These are phyloP conservation scores for Cicer judaicum DNA, from an alignment of 306 rosid species.

Conservation along the genomic window DNA sequence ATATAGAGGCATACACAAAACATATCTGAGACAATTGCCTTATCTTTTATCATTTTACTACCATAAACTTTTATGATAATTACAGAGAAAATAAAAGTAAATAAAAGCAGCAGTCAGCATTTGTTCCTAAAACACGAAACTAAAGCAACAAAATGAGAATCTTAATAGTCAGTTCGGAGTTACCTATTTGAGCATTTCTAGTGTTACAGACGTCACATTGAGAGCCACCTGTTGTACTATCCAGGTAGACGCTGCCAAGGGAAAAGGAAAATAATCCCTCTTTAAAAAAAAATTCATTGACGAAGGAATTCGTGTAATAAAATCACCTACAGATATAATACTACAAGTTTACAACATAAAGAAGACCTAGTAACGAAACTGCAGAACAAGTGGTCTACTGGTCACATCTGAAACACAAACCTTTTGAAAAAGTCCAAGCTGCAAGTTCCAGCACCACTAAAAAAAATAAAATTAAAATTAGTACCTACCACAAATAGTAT, in stretches of 20 bases:
- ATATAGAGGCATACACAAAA: not conserved
- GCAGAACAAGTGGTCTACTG: slow-evolving; percentile 70
- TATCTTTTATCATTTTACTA: not conserved
- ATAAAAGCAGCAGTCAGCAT: not conserved
- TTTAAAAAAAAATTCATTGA: not conserved
- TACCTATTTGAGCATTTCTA: slow-evolving; percentile 57
- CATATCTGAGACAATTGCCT: not conserved
- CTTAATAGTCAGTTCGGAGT: not conserved
- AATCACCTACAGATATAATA: not conserved
- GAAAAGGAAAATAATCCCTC: not conserved
- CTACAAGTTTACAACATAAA: not conserved
- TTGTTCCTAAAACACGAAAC: not conserved
- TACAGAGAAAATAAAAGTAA: not conserved
- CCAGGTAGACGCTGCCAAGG: slow-evolving; percentile 59
- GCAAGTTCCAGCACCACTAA: slow-evolving; percentile 42
- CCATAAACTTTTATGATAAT: not conserved
- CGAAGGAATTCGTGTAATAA: not conserved
- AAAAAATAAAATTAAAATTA: not conserved
- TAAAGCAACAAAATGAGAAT: not conserved
- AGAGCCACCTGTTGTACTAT: slow-evolving; percentile 42
- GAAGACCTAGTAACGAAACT: slow-evolving; percentile 46
- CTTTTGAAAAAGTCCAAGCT: slow-evolving; percentile 61
- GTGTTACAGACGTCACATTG: slow-evolving; percentile 69
- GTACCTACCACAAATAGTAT: too few relatives aligned
- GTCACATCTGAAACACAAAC: slow-evolving; percentile 63